phyloP scores from a whole-genome alignment of 768 basidiomycete genomes.

The Boletus patriciae region DNA sequence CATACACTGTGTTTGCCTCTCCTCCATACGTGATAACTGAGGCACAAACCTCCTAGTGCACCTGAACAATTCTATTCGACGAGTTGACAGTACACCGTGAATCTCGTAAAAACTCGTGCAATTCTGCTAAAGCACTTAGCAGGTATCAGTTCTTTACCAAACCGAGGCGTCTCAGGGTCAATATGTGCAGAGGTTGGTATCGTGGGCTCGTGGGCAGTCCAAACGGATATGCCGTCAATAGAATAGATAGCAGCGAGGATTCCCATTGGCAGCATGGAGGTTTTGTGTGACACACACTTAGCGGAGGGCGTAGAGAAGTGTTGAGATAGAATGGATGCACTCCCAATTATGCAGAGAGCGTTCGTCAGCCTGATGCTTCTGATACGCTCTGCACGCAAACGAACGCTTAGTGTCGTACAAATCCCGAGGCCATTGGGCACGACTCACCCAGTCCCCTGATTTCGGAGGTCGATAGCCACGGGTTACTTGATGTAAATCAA shows the following conservation, averaged over 20 bases:
- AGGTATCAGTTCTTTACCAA: neutral
- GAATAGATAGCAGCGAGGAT: conserved; percentile 8
- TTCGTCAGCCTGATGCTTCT: conserved; percentile 25
- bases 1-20: neutral
- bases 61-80: neutral
- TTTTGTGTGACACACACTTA: conserved; percentile 10
- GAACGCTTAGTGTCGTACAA: conserved; percentile 4
- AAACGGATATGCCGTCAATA: conserved; percentile 8
- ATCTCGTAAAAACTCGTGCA: neutral
- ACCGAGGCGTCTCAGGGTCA: conserved; percentile 3
- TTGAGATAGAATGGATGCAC: conserved; percentile 28
- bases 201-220: conserved; percentile 5
- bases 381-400: conserved; percentile 15
- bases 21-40: neutral
- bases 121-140: neutral
- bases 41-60: neutral
- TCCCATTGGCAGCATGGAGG: conserved; percentile 7
- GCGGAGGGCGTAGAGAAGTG: conserved; percentile 30
- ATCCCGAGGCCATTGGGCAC: conserved; percentile 12
- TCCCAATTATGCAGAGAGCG: conserved; percentile 15
- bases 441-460: conserved; percentile 12
- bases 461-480: conserved; percentile 19
- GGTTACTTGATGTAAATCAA: conserved; percentile 19
- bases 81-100: neutral
- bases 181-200: conserved; percentile 1